Percentiles rank a stretch among this genome's conserved stretches.
These are phyloP conservation scores for Astrothelium macrocarpum DNA, from an alignment of 495 filamentous ascomycete genomes.

Conservation along the genomic window DNA sequence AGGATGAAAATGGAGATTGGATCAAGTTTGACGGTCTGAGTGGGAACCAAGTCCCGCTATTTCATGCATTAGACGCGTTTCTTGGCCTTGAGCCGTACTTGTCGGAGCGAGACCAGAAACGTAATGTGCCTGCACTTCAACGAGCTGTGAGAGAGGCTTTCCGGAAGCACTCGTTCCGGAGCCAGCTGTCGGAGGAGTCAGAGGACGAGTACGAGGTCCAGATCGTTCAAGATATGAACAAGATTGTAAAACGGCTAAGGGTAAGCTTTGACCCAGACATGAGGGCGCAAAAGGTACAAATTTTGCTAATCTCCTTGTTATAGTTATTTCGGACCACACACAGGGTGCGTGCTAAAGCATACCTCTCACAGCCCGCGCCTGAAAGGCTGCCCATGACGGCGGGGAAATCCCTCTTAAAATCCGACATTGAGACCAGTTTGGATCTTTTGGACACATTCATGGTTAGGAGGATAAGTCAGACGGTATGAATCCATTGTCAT, in stretches of 20 bases:
- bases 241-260: neutral
- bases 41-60: slow-evolving; percentile 37
- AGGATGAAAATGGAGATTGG: slow-evolving; percentile 21
- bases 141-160: neutral
- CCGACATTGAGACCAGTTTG: neutral
- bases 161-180: neutral
- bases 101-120: neutral
- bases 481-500: neutral
- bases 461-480: neutral
- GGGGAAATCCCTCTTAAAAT: neutral
- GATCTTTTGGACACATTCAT: slow-evolving; percentile 4
- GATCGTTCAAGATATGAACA: neutral
- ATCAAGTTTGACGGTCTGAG: slow-evolving; percentile 38
- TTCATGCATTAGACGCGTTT: slow-evolving; percentile 37
- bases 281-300: neutral
- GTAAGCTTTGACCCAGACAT: neutral
- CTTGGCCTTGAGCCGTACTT: slow-evolving; percentile 37
- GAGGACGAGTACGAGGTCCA: neutral
- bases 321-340: neutral
- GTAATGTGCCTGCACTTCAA: neutral
- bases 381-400: neutral
- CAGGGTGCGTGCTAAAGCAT: neutral
- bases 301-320: neutral
- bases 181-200: neutral
- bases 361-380: neutral